phyloP scores from a whole-genome alignment of 2,329 filamentous ascomycete genomes.

The Ophiostoma sp. region DNA sequence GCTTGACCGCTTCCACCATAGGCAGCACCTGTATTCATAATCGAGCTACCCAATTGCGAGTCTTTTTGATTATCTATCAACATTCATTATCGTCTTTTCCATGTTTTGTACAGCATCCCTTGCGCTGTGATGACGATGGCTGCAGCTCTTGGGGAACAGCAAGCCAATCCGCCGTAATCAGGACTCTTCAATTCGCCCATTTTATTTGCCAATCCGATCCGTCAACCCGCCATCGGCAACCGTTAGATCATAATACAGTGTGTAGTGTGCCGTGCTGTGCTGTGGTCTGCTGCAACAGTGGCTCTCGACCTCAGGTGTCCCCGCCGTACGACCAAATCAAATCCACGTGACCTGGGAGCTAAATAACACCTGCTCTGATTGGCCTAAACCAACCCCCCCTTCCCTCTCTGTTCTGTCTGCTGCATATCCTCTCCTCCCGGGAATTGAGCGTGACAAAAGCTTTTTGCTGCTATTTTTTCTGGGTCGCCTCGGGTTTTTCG shows the following conservation, averaged over 20 bases:
- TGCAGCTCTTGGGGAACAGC: not conserved
- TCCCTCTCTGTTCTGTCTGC: not conserved
- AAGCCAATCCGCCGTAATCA: slow-evolving; percentile 8
- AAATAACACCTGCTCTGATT: slow-evolving; percentile 25
- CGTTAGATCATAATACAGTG: too few relatives aligned
- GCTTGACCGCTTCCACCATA: slow-evolving; percentile 8
- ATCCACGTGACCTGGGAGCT: slow-evolving; percentile 22
- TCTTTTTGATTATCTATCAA: not conserved
- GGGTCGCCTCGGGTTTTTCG: slow-evolving; percentile 6
- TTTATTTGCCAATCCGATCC: slow-evolving; percentile 21
- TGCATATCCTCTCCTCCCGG: not conserved
- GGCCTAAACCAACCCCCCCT: slow-evolving; percentile 11
- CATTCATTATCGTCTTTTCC: not conserved
- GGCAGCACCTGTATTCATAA: slow-evolving; percentile 7
- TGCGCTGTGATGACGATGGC: not conserved
- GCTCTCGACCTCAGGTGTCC: not conserved
- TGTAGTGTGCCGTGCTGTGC: not conserved
- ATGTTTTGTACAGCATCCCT: not conserved
- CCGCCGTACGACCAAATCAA: not conserved
- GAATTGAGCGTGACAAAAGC: slow-evolving; percentile 23
- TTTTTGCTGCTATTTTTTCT: slow-evolving; percentile 14
- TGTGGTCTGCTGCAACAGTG: not conserved
- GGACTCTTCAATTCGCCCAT: slow-evolving; percentile 15
- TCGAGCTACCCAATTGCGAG: not conserved
- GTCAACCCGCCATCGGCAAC: not conserved